Base-by-base conservation (phyloP, 106 monocot genomes). In the Phalaenopsis aphrodite region DNA sequence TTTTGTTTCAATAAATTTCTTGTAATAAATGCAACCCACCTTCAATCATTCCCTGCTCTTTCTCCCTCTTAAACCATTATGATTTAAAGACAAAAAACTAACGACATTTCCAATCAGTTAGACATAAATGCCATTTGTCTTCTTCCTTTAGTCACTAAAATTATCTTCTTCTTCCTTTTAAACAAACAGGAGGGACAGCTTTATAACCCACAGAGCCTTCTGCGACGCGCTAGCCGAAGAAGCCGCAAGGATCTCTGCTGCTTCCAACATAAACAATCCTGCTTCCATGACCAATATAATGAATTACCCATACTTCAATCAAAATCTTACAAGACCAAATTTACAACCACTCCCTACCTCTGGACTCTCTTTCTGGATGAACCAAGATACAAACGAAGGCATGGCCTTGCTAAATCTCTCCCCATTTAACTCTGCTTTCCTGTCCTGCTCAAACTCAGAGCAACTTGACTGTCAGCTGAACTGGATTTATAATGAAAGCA, bases 191-290 rank as follows among this genome's bases (percentile, higher is more conserved):
- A 82, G 89, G 41, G 92, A 92, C 67, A 87, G 92, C 76, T 92
- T 92, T 79, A 88, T 92, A 39, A 92, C 92, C 0, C 92, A 92
- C 79, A 82, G 92, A 49, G 89, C 92, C 16, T 92, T 92, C 84
- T 92, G 92, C 56, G 92, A 92, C 37, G 92, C 89, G 21, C 75
- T 92, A 30, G 92, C 92, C 0, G 86, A 89, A 79, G 92, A 92
- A 78, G 84, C 89, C 0, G 89, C 89, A 1, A 89, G 87, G 82
- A 69, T 92, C 15, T 43, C 86, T 0, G 87, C 87, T 3, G 85
- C 85, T 0, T 68, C 85, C 17, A 82, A 57, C 86, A 11, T 77
- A 43, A 57, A 48, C 71, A 74, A 76, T 57, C 14, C 80, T 2
- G 12, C 76, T 5, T 46, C 77, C 41, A 75, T 75, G 0, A 41